A percentile compares a stretch with the other conserved stretches of the same genome.
Conservation (phyloP, 495 filamentous ascomycete genomes). For the Echria macrotheca region DNA sequence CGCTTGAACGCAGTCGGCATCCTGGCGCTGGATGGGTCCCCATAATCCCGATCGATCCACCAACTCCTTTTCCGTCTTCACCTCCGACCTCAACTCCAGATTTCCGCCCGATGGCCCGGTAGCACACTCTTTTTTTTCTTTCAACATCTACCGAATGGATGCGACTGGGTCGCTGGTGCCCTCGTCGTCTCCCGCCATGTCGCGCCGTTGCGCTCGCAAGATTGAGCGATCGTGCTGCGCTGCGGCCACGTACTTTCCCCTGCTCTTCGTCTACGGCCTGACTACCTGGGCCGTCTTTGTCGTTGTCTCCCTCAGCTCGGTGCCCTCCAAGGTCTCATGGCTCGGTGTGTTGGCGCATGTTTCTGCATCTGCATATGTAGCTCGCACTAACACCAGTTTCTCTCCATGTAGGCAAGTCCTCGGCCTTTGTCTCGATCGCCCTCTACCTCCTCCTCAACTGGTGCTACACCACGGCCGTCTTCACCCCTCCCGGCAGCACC, state of each 20-base stretch:
- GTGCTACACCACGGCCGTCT: conserved; percentile 87
- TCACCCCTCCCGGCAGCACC: conserved; percentile 75
- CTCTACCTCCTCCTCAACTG: conserved; percentile 79
- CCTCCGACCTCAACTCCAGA: too few relatives aligned
- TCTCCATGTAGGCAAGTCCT: conserved; percentile 31
- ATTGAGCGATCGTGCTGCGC: conserved; percentile 82
- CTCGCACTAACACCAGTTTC: background rate
- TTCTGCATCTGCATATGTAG: background rate
- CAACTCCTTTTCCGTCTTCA: too few relatives aligned
- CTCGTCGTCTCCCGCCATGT: conserved; percentile 23
- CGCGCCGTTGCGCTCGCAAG: conserved; percentile 60
- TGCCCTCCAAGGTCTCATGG: conserved; percentile 51
- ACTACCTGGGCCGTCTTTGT: conserved; percentile 91
- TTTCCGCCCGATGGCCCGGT: conserved; percentile 11
- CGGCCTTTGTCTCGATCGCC: conserved; percentile 54
- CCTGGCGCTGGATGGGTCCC: too few relatives aligned
- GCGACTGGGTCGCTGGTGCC: conserved; percentile 1
- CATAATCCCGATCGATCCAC: too few relatives aligned
- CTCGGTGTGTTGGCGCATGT: conserved; percentile 51
- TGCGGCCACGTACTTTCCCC: conserved; percentile 75
- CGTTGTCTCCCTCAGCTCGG: conserved; percentile 66
- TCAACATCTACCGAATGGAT: conserved; percentile 1
- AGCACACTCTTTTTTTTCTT: background rate
- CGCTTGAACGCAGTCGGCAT: too few relatives aligned
- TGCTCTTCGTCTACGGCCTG: conserved; percentile 81